Base-by-base conservation (phyloP, 2,329 filamentous ascomycete species). In the Pseudofabraea citricarpa region DNA sequence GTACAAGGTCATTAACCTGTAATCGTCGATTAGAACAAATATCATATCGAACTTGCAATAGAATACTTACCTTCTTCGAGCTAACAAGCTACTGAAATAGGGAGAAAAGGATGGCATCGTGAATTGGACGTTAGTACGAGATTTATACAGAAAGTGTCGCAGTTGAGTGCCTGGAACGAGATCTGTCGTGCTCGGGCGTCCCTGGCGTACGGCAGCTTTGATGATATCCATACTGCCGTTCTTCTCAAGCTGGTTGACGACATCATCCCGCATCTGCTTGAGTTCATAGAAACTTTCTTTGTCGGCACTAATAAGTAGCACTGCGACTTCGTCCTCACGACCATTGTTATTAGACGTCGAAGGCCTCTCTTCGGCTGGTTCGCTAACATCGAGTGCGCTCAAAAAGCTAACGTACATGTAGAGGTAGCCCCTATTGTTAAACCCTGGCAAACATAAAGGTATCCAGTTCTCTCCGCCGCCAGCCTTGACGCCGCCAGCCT, bases 391-490 rank as follows among this genome's bases (percentile, higher is more conserved):
- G 33, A 74, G 70, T 27, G 79, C 72, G 54, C 88, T 82, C 49
- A 98, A 78, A 63, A 97, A 98, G 70, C 88, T 95, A 61, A 98
- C 93, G 60, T 97, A 98, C 90, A 98, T 97, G 70, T 98, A 96
- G 2, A 98, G 75, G 61, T 95, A 98, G 20, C 93, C 94, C 40
- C 83, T 87, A 63, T 89, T 97, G 68, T 98, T 98, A 69, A 98
- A 98, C 5, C 90, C 91, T 1, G 93, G 94, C 3, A 98, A 75
- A 57, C 93, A 98, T 6, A 98, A 74, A 0, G 93, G 93, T 37
- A 97, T 91, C 93, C 93, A 98, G 57, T 91, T 96, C 65, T 98
- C 93, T 22, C 91, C 93, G 16, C 91, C 93, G 5, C 87, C 90
- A 16, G 89, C 85, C 61, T 93, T 91, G 61, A 98, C 85, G 33